Conservation (phyloP, 441 rosid species). For the Theobroma grandiflorum region DNA sequence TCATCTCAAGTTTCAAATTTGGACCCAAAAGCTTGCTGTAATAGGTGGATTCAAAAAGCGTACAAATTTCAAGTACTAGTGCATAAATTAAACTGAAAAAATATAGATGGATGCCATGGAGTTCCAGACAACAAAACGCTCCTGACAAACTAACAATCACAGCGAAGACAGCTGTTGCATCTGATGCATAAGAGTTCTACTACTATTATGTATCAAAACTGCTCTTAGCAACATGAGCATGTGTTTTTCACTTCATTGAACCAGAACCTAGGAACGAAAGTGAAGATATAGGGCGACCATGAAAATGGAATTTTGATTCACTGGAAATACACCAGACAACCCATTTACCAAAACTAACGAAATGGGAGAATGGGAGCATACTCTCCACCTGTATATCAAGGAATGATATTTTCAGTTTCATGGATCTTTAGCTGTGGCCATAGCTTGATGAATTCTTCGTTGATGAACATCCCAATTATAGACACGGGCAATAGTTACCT, state of each 20-base stretch:
- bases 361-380: constrained; percentile 23
- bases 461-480: constrained; percentile 94
- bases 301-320: neutral
- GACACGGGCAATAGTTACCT: constrained; percentile 84
- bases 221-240: constrained; percentile 16
- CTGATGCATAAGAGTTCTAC: neutral
- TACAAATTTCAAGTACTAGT: neutral
- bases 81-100: neutral
- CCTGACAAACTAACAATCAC: neutral
- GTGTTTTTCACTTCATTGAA: constrained; percentile 16
- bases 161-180: constrained; percentile 8
- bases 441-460: constrained; percentile 64
- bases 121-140: constrained; percentile 18
- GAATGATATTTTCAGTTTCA: constrained; percentile 32
- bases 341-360: constrained; percentile 17
- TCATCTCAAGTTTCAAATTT: constrained; percentile 14
- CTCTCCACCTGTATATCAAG: constrained; percentile 22
- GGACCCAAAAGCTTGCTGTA: neutral
- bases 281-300: neutral
- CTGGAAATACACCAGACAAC: constrained; percentile 5
- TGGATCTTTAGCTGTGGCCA: constrained; percentile 50
- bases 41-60: neutral
- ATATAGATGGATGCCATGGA: neutral
- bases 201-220: neutral
- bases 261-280: constrained; percentile 1